Evolutionary conservation across 148 eudicot species (phyloP).

Genomic region (Talinum fruticosum): DNA sequence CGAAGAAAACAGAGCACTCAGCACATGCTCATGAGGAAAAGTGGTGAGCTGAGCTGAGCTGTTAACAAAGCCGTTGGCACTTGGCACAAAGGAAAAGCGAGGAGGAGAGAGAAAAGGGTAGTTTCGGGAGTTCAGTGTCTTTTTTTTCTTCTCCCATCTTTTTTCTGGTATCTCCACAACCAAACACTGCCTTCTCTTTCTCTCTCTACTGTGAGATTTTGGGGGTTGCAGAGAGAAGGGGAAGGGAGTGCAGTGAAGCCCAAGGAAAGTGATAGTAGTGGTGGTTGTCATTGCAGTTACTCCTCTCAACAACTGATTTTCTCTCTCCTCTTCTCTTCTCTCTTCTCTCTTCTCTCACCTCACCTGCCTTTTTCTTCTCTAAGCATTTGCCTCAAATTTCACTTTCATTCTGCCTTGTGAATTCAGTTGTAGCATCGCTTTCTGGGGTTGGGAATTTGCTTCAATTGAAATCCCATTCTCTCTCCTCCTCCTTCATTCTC

Average conservation of each 20-base stretch:
- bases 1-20: conserved; percentile 6
- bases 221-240: not conserved
- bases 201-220: conserved; percentile 14
- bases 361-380: not conserved
- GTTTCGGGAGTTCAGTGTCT: not conserved
- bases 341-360: not conserved
- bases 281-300: conserved; percentile 25
- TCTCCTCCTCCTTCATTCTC: not conserved
- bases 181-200: conserved; percentile 18
- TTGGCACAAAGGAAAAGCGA: conserved; percentile 2
- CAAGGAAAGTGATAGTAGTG: conserved; percentile 29
- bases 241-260: conserved; percentile 22
- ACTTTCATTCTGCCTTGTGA: conserved; percentile 12
- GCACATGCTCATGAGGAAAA: conserved; percentile 17
- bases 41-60: conserved; percentile 23
- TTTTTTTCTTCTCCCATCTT: not conserved
- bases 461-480: not conserved
- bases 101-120: not conserved
- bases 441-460: not conserved
- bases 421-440: conserved; percentile 21
- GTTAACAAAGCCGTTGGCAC: conserved; percentile 29
- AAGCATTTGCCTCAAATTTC: conserved; percentile 14
- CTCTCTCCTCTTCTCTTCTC: conserved; percentile 9
- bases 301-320: conserved; percentile 31
- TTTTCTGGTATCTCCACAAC: conserved; percentile 22